Evolutionary conservation across 371 early-diverging fungal species (phyloP), one percentile per base, ranked within the genome.

Genomic region (Mucor sp.): DNA sequence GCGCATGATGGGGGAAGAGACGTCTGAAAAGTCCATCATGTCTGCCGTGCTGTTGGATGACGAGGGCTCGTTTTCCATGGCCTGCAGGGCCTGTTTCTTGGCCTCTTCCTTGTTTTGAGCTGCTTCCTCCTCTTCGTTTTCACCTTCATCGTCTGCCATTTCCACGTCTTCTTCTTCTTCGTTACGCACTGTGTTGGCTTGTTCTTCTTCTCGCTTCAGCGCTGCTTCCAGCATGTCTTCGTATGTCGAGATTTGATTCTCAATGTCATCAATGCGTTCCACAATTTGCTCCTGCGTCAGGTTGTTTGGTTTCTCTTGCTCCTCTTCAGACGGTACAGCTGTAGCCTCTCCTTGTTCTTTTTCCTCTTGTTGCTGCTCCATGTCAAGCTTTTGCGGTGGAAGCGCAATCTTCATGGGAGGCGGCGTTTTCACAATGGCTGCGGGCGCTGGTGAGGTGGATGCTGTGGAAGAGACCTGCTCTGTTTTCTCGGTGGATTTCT

Each of bases 251-350:
- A 84, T 78, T 60, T 84, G 80, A 19, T 78, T 81, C 59, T 84
- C 84, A 41, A 84, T 84, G 58, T 81, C 77, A 57, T 74, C 82
- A 70, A 84, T 84, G 6, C 84, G 80, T 23, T 79, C 80, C 1
- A 84, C 81, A 37, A 84, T 84, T 56, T 81, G 74, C 39, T 84
- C 82, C 60, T 84, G 82, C 17, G 83, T 77, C 67, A 83, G 56
- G 12, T 53, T 32, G 30, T 27, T 28, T 1, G 28, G 1, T 19
- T 7, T 27, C 5, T 63, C 55, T n/a, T 50, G 27, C 1, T 37
- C 35, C 27, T 50, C 25, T 57, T 44, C 15, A n/a, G n/a, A n/a
- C n/a, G n/a, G n/a, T n/a, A n/a, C n/a, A n/a, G n/a, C n/a, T n/a
- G n/a, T n/a, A n/a, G n/a, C 14, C 21, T 39, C 32, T 56, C 48